Evolutionary conservation across 1,284 basidiomycete species (phyloP), one percentile per base, ranked within the genome.

Genomic region (Hemileia vastatrix): DNA sequence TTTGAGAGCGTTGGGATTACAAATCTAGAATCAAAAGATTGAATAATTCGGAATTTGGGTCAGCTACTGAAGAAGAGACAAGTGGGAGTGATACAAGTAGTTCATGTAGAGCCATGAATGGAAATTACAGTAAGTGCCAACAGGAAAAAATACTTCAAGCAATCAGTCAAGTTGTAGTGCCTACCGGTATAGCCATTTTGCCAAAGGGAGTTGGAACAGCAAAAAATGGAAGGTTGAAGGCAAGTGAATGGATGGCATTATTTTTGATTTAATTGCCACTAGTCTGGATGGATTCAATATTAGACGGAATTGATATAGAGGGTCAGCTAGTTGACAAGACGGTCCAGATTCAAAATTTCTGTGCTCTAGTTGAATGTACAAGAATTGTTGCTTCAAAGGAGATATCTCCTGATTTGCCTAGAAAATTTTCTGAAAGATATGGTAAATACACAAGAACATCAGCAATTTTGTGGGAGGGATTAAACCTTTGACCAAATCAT

Each of bases 321-420:
- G n/a, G n/a, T n/a, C n/a, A n/a, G n/a, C n/a, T n/a, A n/a, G n/a
- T n/a, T n/a, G n/a, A n/a, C n/a, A 62, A 36, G 21, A 45, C 24
- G 59, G 59, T 6, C 45, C 48, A 6, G 49, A 51, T 40, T n/a
- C n/a, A n/a, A 13, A 66, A 65, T 27, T 49, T 57, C 23, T 60
- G 63, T 44, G 52, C 52, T 31, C 51, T 65, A 19, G 51, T 66
- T 6, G 40, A 54, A 18, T 65, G 63, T 53, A 66, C 65, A 27
- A 53, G 60, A 5, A 47, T 53, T 36, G 52, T 63, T n/a, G 47
- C 33, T 19, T 52, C 33, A 31, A 57, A 27, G 5, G 31, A 56
- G 27, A 33, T 64, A 18, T 55, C n/a, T 18, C 54, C 32, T n/a
- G 36, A 66, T 23, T 18, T 57, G 23, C 36, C 40, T 11, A 47